Percentiles rank a stretch among this genome's conserved stretches.
phyloP scores from a whole-genome alignment of 2,329 filamentous ascomycete genomes.

The Diatrype stigma region DNA sequence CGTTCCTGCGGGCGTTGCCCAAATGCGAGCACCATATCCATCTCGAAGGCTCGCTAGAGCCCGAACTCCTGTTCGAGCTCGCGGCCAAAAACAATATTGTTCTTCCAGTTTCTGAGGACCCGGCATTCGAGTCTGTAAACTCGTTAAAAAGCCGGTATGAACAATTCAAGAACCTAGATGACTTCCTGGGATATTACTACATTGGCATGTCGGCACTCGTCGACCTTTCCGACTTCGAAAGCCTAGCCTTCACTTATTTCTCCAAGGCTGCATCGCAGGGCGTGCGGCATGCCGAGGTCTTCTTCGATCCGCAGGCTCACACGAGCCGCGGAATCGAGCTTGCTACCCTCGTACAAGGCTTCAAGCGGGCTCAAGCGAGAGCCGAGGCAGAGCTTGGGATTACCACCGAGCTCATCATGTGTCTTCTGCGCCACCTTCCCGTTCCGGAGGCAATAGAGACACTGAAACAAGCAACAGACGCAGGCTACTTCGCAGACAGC shows the following conservation, averaged over 20 bases:
- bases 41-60: constrained; percentile 70
- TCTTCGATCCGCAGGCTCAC: constrained; percentile 79
- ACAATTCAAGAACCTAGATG: constrained; percentile 65
- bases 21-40: constrained; percentile 84
- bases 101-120: constrained; percentile 53
- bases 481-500: constrained; percentile 45
- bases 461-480: constrained; percentile 37
- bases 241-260: constrained; percentile 70
- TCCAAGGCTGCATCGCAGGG: constrained; percentile 57
- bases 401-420: constrained; percentile 63
- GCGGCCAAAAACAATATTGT: constrained; percentile 61
- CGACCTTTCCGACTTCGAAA: constrained; percentile 64
- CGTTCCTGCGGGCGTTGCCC: constrained; percentile 61
- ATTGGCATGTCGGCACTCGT: constrained; percentile 68
- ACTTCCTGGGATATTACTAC: constrained; percentile 78
- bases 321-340: constrained; percentile 59
- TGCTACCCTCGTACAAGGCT: constrained; percentile 59
- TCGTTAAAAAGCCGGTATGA: constrained; percentile 61
- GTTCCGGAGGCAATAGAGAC: constrained; percentile 48
- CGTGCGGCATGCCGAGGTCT: constrained; percentile 70
- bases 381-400: constrained; percentile 62
- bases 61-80: constrained; percentile 65
- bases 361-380: constrained; percentile 54
- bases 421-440: constrained; percentile 67
- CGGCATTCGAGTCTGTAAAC: constrained; percentile 58